Evolutionary conservation across 345 rosid genomes (phyloP).

Genomic region (Euphorbia peplus): DNA sequence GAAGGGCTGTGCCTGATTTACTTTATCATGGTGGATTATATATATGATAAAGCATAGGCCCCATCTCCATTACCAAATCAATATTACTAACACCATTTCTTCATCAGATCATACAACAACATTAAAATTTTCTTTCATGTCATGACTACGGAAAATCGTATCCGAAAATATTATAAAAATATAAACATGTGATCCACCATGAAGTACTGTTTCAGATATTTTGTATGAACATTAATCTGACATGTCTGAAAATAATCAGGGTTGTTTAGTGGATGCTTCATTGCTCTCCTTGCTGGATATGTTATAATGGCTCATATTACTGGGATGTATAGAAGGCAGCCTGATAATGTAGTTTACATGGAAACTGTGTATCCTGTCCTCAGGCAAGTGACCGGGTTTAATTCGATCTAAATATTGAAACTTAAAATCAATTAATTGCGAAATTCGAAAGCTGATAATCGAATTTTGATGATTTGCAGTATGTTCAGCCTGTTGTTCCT

Average conservation of each 20-base stretch:
- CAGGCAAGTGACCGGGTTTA: constrained; percentile 50
- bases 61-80: constrained; percentile 23
- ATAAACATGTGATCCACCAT: background rate
- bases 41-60: constrained; percentile 41
- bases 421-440: background rate
- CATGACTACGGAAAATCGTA: too few relatives aligned
- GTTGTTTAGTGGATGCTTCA: constrained; percentile 85
- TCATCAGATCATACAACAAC: constrained; percentile 10
- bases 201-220: too few relatives aligned
- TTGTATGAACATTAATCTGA: constrained; percentile 12
- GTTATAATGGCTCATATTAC: constrained; percentile 79
- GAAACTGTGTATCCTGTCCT: constrained; percentile 93
- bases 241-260: constrained; percentile 46
- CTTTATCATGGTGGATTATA: constrained; percentile 48
- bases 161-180: too few relatives aligned
- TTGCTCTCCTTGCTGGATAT: constrained; percentile 86
- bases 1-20: constrained; percentile 29
- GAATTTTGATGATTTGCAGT: constrained; percentile 45
- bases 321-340: constrained; percentile 68
- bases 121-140: constrained; percentile 5
- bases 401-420: constrained; percentile 1
- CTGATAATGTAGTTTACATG: constrained; percentile 69
- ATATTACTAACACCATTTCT: constrained; percentile 11
- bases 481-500: constrained; percentile 88
- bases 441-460: constrained; percentile 10